Conservation (phyloP, 2,329 filamentous ascomycete species). For the Ilyonectria robusta region DNA sequence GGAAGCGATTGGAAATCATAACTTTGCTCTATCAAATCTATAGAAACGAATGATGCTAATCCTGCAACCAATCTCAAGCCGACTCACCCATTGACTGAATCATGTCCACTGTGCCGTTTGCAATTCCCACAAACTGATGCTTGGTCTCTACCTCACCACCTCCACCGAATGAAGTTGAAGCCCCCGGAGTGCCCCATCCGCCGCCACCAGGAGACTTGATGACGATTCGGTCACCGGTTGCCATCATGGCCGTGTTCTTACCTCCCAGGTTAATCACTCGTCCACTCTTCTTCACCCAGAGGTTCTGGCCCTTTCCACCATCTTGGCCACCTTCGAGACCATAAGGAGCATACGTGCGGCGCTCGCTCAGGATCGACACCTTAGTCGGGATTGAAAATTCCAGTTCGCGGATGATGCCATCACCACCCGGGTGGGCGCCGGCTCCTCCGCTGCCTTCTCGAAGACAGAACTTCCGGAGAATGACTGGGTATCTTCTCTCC, state of each 20-base stretch:
- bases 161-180: neutral
- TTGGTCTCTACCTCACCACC: neutral
- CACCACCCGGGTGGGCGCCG: conserved; percentile 78
- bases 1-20: neutral
- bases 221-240: conserved; percentile 20
- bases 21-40: neutral
- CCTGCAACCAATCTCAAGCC: conserved; percentile 5
- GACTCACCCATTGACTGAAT: conserved; percentile 32
- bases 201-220: conserved; percentile 28
- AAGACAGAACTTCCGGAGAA: conserved; percentile 78
- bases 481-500: conserved; percentile 73
- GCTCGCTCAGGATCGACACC: conserved; percentile 81
- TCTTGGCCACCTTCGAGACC: conserved; percentile 87
- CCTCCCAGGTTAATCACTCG: conserved; percentile 45
- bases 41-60: neutral
- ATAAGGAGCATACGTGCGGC: conserved; percentile 76
- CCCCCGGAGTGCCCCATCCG: conserved; percentile 19
- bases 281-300: conserved; percentile 79
- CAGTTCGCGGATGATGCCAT: conserved; percentile 82
- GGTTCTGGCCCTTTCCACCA: conserved; percentile 82
- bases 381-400: conserved; percentile 83
- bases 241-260: conserved; percentile 31
- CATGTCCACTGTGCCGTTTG: conserved; percentile 30
- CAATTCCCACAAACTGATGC: conserved; percentile 25
- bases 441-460: conserved; percentile 72